Conservation (phyloP, 495 filamentous ascomycete species). For the Sphaerosporella brunnea region DNA sequence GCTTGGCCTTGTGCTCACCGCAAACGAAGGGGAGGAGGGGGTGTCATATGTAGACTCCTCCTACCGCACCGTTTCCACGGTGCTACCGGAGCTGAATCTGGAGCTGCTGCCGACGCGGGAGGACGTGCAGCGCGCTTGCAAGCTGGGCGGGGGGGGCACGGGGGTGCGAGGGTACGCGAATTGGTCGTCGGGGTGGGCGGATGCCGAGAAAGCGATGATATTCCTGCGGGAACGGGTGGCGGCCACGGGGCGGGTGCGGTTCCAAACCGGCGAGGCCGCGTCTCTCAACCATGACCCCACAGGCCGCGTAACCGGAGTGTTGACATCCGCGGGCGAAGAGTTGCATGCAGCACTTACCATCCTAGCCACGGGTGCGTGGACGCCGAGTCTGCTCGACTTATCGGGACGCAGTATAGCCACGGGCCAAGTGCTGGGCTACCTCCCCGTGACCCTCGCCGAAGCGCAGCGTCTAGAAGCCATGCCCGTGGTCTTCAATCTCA, state of each 20-base stretch:
- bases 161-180: constrained; percentile 69
- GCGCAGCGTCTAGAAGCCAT: constrained; percentile 41
- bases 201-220: constrained; percentile 56
- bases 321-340: constrained; percentile 34
- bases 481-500: constrained; percentile 64
- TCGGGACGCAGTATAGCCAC: constrained; percentile 57
- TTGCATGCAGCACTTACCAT: constrained; percentile 56
- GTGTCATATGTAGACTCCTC: constrained; percentile 57
- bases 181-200: constrained; percentile 59
- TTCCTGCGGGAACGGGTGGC: constrained; percentile 40
- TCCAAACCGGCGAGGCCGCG: constrained; percentile 43
- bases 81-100: constrained; percentile 29
- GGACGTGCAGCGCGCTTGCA: constrained; percentile 33
- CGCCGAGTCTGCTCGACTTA: constrained; percentile 54
- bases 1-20: constrained; percentile 53
- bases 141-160: constrained; percentile 32
- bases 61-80: constrained; percentile 2
- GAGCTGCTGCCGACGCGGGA: constrained; percentile 25
- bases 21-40: constrained; percentile 32
- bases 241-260: constrained; percentile 41
- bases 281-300: constrained; percentile 10
- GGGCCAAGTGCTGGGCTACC: constrained; percentile 64
- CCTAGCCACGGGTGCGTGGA: constrained; percentile 78
- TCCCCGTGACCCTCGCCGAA: constrained; percentile 51
- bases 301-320: constrained; percentile 33